Conservation (phyloP, 169 alveolate species). For the Eimeria tenella region DNA sequence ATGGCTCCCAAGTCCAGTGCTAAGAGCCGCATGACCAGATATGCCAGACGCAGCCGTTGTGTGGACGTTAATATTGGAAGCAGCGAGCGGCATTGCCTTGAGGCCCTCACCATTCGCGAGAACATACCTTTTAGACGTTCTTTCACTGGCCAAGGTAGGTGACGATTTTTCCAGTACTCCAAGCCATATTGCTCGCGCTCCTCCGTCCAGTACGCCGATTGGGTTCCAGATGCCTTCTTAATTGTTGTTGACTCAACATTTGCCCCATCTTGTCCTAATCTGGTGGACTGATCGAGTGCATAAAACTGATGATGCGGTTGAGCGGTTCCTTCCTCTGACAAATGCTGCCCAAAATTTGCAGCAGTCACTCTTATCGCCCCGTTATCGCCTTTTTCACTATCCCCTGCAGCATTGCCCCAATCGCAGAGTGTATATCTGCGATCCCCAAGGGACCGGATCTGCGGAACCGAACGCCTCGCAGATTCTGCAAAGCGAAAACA, state of each 20-base stretch:
- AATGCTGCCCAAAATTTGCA: background rate
- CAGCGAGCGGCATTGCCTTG: background rate
- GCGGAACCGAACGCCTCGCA: background rate
- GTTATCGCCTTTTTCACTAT: background rate
- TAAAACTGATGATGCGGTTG: background rate
- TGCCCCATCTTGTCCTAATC: background rate
- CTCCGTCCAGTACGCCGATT: background rate
- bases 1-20: constrained; percentile 4
- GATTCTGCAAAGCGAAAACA: background rate
- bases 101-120: background rate
- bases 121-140: background rate
- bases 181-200: background rate
- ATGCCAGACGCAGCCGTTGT: background rate
- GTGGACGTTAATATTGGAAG: background rate
- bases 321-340: background rate
- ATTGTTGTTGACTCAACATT: background rate
- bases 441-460: background rate
- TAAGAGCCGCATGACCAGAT: background rate
- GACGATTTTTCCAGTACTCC: background rate
- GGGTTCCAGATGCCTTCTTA: background rate
- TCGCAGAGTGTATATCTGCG: background rate
- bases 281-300: background rate
- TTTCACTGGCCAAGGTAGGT: background rate
- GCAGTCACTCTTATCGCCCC: background rate
- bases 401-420: background rate